phyloP scores from a whole-genome alignment of 306 rosid species.

The Malus fusca region DNA sequence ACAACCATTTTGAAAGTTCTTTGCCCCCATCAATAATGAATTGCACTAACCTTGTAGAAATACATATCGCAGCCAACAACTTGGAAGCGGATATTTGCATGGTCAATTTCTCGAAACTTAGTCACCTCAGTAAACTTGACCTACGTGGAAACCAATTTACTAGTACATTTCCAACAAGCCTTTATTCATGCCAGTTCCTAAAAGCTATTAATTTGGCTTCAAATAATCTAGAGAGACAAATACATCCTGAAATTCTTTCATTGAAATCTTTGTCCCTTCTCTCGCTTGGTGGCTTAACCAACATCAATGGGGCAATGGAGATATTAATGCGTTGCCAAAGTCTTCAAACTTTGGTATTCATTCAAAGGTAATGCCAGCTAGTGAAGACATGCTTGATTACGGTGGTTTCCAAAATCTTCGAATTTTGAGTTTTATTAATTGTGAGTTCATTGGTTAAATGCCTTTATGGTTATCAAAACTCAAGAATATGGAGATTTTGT shows the following conservation, averaged over 20 bases:
- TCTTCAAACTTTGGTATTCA: neutral
- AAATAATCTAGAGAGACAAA: neutral
- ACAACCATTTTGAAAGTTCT: neutral
- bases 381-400: neutral
- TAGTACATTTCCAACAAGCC: too few relatives aligned
- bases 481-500: neutral
- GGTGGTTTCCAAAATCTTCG: neutral
- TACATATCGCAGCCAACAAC: too few relatives aligned
- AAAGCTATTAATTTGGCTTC: fast-evolving
- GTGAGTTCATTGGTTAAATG: neutral
- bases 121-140: too few relatives aligned
- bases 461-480: neutral
- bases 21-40: neutral
- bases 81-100: too few relatives aligned
- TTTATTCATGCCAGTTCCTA: too few relatives aligned
- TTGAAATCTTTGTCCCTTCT: neutral
- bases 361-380: neutral
- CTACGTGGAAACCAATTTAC: too few relatives aligned
- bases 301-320: neutral
- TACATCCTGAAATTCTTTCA: neutral
- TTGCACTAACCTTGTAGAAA: neutral
- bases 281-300: neutral
- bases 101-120: too few relatives aligned
- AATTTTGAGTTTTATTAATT: fast-evolving
- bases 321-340: neutral